A percentile compares a stretch with the other conserved stretches of the same genome.
phyloP scores from a whole-genome alignment of 139 green algal species.

The Auxenochlorella protothecoides region DNA sequence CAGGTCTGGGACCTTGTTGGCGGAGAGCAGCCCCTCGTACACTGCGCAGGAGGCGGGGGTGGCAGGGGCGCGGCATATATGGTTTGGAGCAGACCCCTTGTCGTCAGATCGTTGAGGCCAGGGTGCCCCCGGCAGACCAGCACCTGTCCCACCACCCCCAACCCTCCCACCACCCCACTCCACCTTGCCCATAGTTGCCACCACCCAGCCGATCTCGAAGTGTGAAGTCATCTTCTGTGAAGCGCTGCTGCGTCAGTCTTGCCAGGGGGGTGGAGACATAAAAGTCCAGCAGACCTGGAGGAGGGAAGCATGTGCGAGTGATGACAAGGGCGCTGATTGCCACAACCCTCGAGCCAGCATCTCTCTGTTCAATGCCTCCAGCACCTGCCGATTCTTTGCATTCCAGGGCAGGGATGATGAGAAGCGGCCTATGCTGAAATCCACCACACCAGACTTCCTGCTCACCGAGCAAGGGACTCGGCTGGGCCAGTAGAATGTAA shows the following conservation, averaged over 20 bases:
- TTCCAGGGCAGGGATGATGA: no score
- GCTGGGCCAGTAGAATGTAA: no score
- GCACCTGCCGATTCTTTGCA: no score
- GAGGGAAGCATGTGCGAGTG: no score
- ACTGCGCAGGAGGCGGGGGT: conserved; percentile 11
- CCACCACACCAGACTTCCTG: no score
- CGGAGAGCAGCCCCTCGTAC: conserved; percentile 32
- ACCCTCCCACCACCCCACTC: neutral
- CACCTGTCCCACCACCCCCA: neutral
- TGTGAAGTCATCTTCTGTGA: conserved; percentile 33
- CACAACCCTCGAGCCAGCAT: no score
- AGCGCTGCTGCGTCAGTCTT: conserved; percentile 30
- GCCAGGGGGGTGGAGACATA: conserved; percentile 53
- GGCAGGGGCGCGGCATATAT: neutral
- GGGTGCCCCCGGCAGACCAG: neutral
- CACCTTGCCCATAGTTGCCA: conserved; percentile 81
- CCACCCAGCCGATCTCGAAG: conserved; percentile 58
- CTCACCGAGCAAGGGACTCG: no score
- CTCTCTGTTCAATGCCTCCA: no score
- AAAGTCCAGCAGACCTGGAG: conserved; percentile 61
- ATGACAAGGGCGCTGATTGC: no score
- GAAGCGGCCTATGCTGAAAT: no score
- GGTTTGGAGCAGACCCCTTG: neutral
- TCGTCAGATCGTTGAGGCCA: neutral
- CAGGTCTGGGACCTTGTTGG: conserved; percentile 13